Evolutionary conservation across 2,329 filamentous ascomycete species (phyloP), one percentile per base, ranked within the genome.

Genomic region (Pochonia chlamydosporia): DNA sequence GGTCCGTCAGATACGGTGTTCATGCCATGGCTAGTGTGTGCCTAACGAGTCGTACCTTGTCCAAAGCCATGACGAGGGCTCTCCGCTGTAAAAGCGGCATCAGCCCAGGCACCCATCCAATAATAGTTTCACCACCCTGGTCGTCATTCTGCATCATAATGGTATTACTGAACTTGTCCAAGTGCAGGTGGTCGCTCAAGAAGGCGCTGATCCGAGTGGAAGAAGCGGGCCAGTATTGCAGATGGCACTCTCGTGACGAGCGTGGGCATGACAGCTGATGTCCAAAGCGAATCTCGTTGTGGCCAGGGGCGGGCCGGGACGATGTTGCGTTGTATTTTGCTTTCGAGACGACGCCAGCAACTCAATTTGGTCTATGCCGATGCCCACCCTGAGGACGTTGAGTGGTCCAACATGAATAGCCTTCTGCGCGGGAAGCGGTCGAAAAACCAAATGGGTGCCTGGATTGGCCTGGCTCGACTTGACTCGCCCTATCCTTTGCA

Each of bases 241-340:
- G 33, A 11, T 28, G 33, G 23, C 30, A 18, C 43, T 44, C 43
- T 39, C 43, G 35, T 45, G 43, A 45, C 43, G 35, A 45, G n/a
- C 33, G 33, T 31, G 35, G 43, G 43, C 45, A 42, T 42, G 30
- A 39, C 45, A 43, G 45, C 21, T 47, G 30, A 43, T 37, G 31
- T 33, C 21, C 14, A 37, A n/a, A 24, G 24, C 40, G 45, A 43
- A 43, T 42, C 45, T 43, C 21, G 30, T 46, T 9, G 25, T 36
- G 11, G 44, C 23, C 6, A 21, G 23, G 44, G 37, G 28, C 45
- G 30, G 30, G 40, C 21, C 40, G 40, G 39, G 18, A 42, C 21
- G 37, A 25, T 25, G 14, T 33, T 30, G 36, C 39, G 44, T 40
- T 23, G 21, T 39, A 47, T 24, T 39, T 45, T 14, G 13, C 21